Evolutionary conservation across 768 basidiomycete species (phyloP).

Genomic region (Termitomyces sp.): DNA sequence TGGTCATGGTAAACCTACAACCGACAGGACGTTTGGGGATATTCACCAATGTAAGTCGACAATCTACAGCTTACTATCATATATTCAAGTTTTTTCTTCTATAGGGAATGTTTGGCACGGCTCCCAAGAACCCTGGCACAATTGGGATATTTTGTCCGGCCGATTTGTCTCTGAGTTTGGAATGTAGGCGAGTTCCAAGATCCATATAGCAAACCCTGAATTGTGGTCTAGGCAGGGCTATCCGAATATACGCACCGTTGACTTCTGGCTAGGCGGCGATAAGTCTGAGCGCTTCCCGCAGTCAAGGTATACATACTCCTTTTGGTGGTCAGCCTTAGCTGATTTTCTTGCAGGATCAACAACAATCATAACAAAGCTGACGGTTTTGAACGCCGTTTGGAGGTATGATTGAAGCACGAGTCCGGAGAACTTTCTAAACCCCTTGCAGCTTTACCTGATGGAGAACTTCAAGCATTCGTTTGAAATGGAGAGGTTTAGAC

Average conservation of each 20-base stretch:
- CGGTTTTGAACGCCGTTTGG: conserved; percentile 78
- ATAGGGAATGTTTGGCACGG: conserved; percentile 94
- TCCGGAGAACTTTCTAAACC: neutral
- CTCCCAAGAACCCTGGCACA: conserved; percentile 87
- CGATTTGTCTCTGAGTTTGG: conserved; percentile 96
- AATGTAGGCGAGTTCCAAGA: conserved; percentile 47
- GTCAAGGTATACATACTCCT: conserved; percentile 51
- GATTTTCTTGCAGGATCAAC: conserved; percentile 38
- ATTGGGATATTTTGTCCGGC: conserved; percentile 87
- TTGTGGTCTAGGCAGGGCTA: conserved; percentile 64
- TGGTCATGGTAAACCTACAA: conserved; percentile 63
- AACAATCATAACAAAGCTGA: conserved; percentile 90
- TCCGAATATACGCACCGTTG: conserved; percentile 84
- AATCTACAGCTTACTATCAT: neutral
- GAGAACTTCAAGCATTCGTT: conserved; percentile 92
- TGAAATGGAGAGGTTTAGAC: conserved; percentile 70
- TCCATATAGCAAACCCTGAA: neutral
- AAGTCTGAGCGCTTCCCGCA: conserved; percentile 77
- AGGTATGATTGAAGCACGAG: conserved; percentile 35
- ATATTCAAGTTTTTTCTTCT: neutral
- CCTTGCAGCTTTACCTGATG: conserved; percentile 70
- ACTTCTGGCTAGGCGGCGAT: conserved; percentile 83
- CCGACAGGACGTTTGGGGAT: conserved; percentile 78
- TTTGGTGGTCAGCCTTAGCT: neutral
- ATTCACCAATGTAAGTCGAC: conserved; percentile 73